Percentiles rank a stretch among this genome's conserved stretches.
These are phyloP conservation scores for Zygnema cylindricum DNA, from an alignment of 139 green algal species.

Conservation along the genomic window DNA sequence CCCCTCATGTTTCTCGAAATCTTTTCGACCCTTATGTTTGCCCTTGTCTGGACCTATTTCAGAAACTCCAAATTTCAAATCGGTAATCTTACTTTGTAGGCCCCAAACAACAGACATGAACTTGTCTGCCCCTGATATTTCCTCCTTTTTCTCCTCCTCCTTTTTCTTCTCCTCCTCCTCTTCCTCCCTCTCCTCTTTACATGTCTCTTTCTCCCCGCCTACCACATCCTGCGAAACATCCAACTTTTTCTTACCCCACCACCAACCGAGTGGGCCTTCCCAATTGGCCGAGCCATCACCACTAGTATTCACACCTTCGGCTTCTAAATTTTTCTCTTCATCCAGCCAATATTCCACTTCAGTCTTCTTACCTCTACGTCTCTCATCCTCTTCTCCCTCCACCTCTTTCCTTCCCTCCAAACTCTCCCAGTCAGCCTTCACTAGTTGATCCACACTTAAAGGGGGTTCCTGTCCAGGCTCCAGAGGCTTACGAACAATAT, in stretches of 20 bases:
- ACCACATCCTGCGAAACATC: neutral
- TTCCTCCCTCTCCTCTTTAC: constrained; percentile 1
- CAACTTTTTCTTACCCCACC: neutral
- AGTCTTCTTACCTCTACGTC: neutral
- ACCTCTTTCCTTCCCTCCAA: neutral
- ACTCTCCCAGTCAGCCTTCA: neutral
- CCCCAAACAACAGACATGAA: neutral
- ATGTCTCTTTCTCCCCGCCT: neutral
- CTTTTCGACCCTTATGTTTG: neutral
- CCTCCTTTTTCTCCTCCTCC: neutral
- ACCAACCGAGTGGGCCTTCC: neutral
- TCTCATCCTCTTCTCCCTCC: constrained; percentile 2
- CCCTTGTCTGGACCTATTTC: neutral
- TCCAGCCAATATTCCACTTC: constrained; percentile 17
- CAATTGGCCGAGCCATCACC: neutral
- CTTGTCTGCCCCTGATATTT: neutral
- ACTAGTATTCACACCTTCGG: neutral
- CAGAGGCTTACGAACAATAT: constrained; percentile 36
- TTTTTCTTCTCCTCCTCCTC: neutral
- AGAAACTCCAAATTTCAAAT: neutral
- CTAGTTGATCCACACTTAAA: neutral
- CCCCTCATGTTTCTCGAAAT: neutral
- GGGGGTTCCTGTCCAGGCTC: neutral
- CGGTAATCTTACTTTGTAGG: neutral
- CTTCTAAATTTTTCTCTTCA: neutral